Evolutionary conservation across 768 basidiomycete species (phyloP).

Genomic region (Infundibulicybe gibba): DNA sequence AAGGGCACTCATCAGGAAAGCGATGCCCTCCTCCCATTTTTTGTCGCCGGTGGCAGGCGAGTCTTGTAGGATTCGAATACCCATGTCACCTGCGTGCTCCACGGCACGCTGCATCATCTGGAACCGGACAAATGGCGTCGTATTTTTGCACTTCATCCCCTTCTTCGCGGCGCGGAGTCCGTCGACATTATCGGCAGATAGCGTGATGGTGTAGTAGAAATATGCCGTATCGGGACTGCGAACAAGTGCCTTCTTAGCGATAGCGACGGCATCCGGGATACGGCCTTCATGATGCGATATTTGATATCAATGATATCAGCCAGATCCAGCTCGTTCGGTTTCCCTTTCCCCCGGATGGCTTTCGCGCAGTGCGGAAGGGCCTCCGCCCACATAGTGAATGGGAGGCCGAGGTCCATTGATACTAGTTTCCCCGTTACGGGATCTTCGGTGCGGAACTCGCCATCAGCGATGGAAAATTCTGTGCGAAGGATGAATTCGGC

Average conservation of each 20-base stretch:
- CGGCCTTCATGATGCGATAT: conserved; percentile 46
- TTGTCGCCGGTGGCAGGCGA: conserved; percentile 32
- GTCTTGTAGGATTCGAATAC: conserved; percentile 44
- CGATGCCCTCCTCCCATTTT: conserved; percentile 58
- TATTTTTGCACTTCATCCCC: conserved; percentile 53
- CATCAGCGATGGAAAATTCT: conserved; percentile 61
- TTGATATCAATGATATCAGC: conserved; percentile 70
- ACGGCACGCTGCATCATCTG: conserved; percentile 60
- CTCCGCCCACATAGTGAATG: conserved; percentile 58
- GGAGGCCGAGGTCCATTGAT: conserved; percentile 44
- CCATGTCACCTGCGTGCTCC: conserved; percentile 57
- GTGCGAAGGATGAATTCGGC: conserved; percentile 49
- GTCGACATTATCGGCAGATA: conserved; percentile 42
- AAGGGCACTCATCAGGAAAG: conserved; percentile 54
- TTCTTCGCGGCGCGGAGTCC: conserved; percentile 64
- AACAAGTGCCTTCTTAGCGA: conserved; percentile 43
- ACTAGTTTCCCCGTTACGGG: conserved; percentile 37
- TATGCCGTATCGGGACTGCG: conserved; percentile 60
- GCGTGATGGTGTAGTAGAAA: conserved; percentile 59
- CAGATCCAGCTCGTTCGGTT: conserved; percentile 38
- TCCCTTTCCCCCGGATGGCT: conserved; percentile 45
- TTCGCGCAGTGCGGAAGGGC: conserved; percentile 56
- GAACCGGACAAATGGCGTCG: conserved; percentile 52
- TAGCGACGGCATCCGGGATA: conserved; percentile 41
- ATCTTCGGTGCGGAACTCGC: conserved; percentile 44